Evolutionary conservation across 2,329 filamentous ascomycete species (phyloP), one percentile per base, ranked within the genome.

Genomic region (Talaromyces marneffei): DNA sequence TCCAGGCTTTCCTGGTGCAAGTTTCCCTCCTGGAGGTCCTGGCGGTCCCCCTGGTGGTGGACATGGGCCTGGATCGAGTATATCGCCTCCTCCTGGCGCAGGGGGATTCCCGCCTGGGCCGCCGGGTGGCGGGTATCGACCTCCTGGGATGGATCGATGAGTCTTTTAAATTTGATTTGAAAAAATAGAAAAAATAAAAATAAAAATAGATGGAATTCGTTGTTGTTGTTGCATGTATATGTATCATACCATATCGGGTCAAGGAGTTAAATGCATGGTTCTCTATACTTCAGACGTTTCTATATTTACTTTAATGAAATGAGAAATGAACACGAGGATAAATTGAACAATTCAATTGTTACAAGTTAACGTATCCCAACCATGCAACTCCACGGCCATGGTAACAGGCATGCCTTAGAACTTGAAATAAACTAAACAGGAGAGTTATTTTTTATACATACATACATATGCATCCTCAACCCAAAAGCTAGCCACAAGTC

Each of bases 21-120:
- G 67, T 9, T 64, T 77, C 77, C 39, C 69, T 67, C 48, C 68
- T 67, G 69, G 66, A n/a, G 6, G 70, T 70, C 48, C 72, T 72
- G 68, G 33, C 63, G 48, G 64, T 23, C 68, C 69, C 8, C 44
- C 44, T 7, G 25, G 25, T 40, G 71, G 70, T 23, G 60, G 69
- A 60, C 23, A 20, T 29, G 27, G 35, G 14, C 53, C 59, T 54
- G 48, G 37, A 14, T 9, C 52, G 35, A 64, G 65, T 64, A 58
- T 57, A 44, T 20, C 42, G 5, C 40, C 29, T 37, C 46, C 46
- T n/a, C 40, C 56, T n/a, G 40, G 40, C 29, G 40, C 56, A 5
- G 42, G 31, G 2, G 40, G 42, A 10, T 50, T 37, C 29, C 42
- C 42, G 33, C 37, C 37, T 18, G 56, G 56, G 4, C 39, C 55